phyloP scores from a whole-genome alignment of 352 stramenopile genomes.

The Globisporangium uncinulatum region DNA sequence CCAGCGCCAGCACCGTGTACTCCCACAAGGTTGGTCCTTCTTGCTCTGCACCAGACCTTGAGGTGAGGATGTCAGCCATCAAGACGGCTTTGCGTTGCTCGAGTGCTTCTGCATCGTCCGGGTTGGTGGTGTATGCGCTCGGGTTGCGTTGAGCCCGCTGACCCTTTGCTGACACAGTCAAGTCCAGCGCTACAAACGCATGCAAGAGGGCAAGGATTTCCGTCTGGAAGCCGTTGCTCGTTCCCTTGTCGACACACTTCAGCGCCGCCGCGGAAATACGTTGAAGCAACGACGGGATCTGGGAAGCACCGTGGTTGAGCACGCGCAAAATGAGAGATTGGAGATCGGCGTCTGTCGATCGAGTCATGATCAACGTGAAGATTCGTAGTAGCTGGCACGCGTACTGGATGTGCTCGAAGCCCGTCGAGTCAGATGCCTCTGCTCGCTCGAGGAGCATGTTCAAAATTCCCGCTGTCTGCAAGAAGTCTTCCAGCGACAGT shows the following conservation, averaged over 20 bases:
- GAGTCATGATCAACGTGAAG: constrained; percentile 29
- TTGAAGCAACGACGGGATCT: constrained; percentile 23
- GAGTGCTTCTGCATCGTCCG: constrained; percentile 40
- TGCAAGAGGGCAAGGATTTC: constrained; percentile 29
- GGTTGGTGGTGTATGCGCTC: neutral
- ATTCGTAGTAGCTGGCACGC: constrained; percentile 26
- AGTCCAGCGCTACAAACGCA: constrained; percentile 33
- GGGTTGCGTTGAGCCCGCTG: constrained; percentile 8
- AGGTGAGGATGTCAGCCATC: constrained; percentile 34
- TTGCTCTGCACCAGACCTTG: constrained; percentile 20
- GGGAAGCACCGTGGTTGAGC: constrained; percentile 19
- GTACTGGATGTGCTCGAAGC: constrained; percentile 7
- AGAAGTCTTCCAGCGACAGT: constrained; percentile 38
- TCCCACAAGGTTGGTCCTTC: constrained; percentile 34
- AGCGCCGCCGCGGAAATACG: constrained; percentile 3
- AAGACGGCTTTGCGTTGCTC: constrained; percentile 56
- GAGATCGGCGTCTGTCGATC: constrained; percentile 34
- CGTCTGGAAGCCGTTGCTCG: constrained; percentile 14
- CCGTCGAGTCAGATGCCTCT: neutral
- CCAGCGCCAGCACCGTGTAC: constrained; percentile 25
- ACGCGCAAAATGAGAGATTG: constrained; percentile 33
- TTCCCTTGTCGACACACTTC: constrained; percentile 2
- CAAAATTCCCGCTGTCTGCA: constrained; percentile 29
- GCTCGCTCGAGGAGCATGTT: constrained; percentile 16
- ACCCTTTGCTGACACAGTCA: constrained; percentile 19